Evolutionary conservation across 306 rosid genomes (phyloP).

Genomic region (Vicia faba): DNA sequence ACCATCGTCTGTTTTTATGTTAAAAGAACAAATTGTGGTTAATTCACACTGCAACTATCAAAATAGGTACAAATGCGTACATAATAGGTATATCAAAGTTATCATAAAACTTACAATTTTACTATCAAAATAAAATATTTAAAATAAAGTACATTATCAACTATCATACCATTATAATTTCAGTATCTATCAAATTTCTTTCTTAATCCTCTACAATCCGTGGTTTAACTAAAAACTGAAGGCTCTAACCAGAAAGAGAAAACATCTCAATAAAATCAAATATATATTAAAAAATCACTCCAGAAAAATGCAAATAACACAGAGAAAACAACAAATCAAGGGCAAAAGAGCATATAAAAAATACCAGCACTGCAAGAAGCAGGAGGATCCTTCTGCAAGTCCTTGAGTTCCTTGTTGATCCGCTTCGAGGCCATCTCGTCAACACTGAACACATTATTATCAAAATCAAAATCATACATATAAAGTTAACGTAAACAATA

Average conservation of each 20-base stretch:
- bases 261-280: not conserved
- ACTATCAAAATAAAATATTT: not conserved
- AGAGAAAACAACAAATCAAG: not conserved
- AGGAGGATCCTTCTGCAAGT: conserved; percentile 70
- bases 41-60: too few species aligned
- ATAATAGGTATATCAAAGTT: not conserved
- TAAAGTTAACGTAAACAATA: too few species aligned
- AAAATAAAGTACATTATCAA: not conserved
- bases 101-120: not conserved
- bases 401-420: conserved; percentile 66
- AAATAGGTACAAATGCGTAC: not conserved
- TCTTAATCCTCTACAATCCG: not conserved
- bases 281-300: not conserved
- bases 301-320: not conserved
- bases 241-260: not conserved
- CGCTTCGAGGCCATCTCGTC: conserved; percentile 53
- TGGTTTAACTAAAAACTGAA: not conserved
- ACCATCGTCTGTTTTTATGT: too few species aligned
- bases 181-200: not conserved
- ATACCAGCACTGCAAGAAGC: conserved; percentile 70
- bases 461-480: not conserved
- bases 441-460: conserved; percentile 6
- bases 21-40: too few species aligned
- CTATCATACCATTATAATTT: not conserved
- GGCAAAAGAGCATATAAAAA: not conserved